Evolutionary conservation across 1,284 basidiomycete genomes (phyloP), one percentile per base, ranked within the genome.

Genomic region (Heimioporus punctisporus): DNA sequence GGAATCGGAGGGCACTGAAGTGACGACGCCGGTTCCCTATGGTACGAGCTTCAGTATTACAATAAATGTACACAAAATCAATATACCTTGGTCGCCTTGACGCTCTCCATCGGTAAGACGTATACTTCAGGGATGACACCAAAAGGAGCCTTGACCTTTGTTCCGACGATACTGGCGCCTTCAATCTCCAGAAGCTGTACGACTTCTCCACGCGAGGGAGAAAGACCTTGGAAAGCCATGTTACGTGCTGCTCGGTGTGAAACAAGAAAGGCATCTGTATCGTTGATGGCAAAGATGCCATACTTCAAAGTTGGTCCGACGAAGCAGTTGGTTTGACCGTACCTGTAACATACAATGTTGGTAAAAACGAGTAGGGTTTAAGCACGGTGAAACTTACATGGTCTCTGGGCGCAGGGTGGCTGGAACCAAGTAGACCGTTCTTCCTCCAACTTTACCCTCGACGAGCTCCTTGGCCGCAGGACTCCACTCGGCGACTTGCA

Each of bases 281-380:
- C 90, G 67, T 92, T 93, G 48, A 88, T 85, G 48, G 92, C 88
- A 72, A 91, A 99, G 26, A 98, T 77, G 48, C 95, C 96, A 70
- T 99, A 99, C 63, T 94, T 94, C 77, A 99, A 88, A 47, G 78
- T 75, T 1, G 94, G 88, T 39, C 96, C 94, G 51, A 99, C 95
- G 72, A 94, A 99, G 74, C 95, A 97, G 72, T 99, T 98, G 12
- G 97, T 99, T 76, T 99, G 97, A 40, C 97, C 97, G 72, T 97
- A 96, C 88, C 90, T 93, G 56, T 6, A 48, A 45, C 27, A 19
- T 48, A 55, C 24, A 48, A 26, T 8, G n/a, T 65, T 7, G 59
- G 30, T 37, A 19, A 46, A 27, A 24, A 60, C 48, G 60, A 40
- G 50, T 28, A 8, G 39, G 45, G 48, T n/a, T 40, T 27, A 50